Evolutionary conservation across 495 filamentous ascomycete genomes (phyloP), one percentile per base, ranked within the genome.

Genomic region (Neurospora sp.): DNA sequence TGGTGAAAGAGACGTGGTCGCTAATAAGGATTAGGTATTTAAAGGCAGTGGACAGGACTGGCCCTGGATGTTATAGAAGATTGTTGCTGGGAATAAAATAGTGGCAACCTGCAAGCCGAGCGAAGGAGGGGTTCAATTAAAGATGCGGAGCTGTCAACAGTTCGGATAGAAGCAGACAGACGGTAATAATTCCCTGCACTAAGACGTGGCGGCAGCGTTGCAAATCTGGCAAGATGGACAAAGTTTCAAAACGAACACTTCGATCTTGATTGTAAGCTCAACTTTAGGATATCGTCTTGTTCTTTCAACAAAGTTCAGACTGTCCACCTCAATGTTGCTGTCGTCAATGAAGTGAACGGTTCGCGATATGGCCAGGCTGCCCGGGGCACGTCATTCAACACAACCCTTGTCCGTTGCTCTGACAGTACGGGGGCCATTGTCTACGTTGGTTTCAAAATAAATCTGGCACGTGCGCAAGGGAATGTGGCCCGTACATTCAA

Each of bases 371-470:
- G 31, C 37, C 70, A 71, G 41, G 41, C 38, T 40, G 18, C 38
- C 37, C 39, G 69, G 41, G 39, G 74, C 69, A 75, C 74, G 74
- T 75, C 74, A 75, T 75, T 73, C 35, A 46, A 62, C 27, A 62
- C 54, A 9, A 62, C 54, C 54, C 54, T 62, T 18, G 54, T 62
- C 54, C 12, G 23, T 62, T 62, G 27, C 54, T 31, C 23, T n/a
- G n/a, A n/a, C n/a, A n/a, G n/a, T n/a, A n/a, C n/a, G n/a, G n/a
- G n/a, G n/a, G n/a, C n/a, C n/a, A n/a, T n/a, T n/a, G n/a, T n/a
- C n/a, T n/a, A n/a, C n/a, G n/a, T n/a, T n/a, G n/a, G n/a, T n/a
- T n/a, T n/a, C n/a, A n/a, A n/a, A n/a, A n/a, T n/a, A n/a, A n/a
- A n/a, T n/a, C n/a, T n/a, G n/a, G n/a, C n/a, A n/a, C n/a, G n/a